Percentiles rank a stretch among this genome's conserved stretches.
These are phyloP conservation scores for Acanthamoeba triangularis DNA, from an alignment of 208 protist species.

Conservation along the genomic window DNA sequence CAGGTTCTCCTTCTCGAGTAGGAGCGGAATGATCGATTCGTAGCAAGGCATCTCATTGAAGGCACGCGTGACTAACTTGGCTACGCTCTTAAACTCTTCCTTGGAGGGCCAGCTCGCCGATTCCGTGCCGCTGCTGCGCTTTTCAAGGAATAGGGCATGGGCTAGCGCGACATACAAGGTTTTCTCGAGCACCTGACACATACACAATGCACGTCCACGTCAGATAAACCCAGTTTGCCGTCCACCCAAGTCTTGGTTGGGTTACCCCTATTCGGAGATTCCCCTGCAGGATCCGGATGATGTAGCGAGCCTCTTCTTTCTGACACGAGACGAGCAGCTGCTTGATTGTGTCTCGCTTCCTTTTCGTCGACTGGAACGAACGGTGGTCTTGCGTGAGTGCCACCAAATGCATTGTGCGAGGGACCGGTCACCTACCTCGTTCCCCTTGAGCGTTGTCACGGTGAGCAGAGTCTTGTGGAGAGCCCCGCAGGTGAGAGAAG, in stretches of 20 bases:
- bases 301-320: constrained; percentile 42
- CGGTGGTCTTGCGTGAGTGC: not conserved
- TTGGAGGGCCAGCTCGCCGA: not conserved
- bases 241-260: not conserved
- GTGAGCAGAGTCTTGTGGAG: constrained; percentile 36
- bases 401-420: too few species aligned
- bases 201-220: not conserved
- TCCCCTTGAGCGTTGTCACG: constrained; percentile 9
- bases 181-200: constrained; percentile 45
- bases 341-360: constrained; percentile 54
- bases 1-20: constrained; percentile 45
- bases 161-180: constrained; percentile 27
- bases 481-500: not conserved
- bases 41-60: constrained; percentile 74
- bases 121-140: not conserved
- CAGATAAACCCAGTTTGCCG: too few species aligned
- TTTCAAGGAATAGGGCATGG: constrained; percentile 30
- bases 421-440: not conserved
- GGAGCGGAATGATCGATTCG: constrained; percentile 14
- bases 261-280: constrained; percentile 41
- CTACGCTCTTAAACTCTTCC: constrained; percentile 6
- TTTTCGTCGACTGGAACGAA: constrained; percentile 24
- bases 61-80: not conserved
- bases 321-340: constrained; percentile 22
- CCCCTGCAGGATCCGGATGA: constrained; percentile 54